Conservation (phyloP, 2,329 filamentous ascomycete species). For the Alternaria dauci region DNA sequence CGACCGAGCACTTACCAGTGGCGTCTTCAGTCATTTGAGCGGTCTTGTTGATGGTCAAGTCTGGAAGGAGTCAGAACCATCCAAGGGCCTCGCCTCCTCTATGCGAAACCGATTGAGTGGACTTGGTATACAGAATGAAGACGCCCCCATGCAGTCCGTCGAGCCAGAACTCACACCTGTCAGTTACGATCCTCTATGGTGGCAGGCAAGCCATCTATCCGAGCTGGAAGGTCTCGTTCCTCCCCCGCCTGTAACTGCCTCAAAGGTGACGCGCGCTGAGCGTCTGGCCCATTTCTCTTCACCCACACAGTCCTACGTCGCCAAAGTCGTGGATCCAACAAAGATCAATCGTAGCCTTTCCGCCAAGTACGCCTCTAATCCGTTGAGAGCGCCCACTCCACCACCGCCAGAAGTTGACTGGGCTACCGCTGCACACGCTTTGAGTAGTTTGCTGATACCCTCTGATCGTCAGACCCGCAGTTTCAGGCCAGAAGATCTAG, state of each 20-base stretch:
- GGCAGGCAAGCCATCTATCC: conserved; percentile 47
- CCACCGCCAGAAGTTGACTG: conserved; percentile 85
- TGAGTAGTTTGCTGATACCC: conserved; percentile 84
- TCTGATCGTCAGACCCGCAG: conserved; percentile 76
- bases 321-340: conserved; percentile 75
- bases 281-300: conserved; percentile 79
- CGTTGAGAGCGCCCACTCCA: conserved; percentile 63
- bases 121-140: conserved; percentile 44
- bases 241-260: conserved; percentile 49
- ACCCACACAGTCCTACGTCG: conserved; percentile 85
- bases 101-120: conserved; percentile 64
- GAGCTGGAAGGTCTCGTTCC: conserved; percentile 47
- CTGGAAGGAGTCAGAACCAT: conserved; percentile 38
- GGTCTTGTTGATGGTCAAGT: conserved; percentile 72
- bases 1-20: conserved; percentile 86
- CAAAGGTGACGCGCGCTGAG: conserved; percentile 68
- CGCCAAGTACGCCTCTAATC: conserved; percentile 50
- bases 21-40: conserved; percentile 87
- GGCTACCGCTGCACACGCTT: conserved; percentile 82
- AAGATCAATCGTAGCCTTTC: conserved; percentile 72
- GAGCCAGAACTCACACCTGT: conserved; percentile 31
- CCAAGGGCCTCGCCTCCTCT: conserved; percentile 63
- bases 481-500: conserved; percentile 79
- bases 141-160: conserved; percentile 25
- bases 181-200: conserved; percentile 56